phyloP scores from a whole-genome alignment of 2,329 filamentous ascomycete genomes.

The Aspergillus tubingensis region DNA sequence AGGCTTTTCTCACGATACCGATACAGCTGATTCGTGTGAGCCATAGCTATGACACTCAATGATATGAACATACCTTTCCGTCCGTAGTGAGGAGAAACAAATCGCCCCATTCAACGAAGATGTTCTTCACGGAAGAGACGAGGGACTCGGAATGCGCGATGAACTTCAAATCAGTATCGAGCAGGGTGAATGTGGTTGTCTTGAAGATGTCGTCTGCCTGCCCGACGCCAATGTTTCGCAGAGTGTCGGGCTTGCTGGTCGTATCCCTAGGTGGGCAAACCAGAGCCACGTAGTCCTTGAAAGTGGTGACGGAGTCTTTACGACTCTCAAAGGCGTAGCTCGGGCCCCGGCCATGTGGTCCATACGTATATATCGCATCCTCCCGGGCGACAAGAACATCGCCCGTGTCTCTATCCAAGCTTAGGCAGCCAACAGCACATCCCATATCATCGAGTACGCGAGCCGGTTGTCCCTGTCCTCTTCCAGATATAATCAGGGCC shows the following conservation, averaged over 20 bases:
- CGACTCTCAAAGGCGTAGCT: slow-evolving; percentile 89
- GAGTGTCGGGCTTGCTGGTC: slow-evolving; percentile 58
- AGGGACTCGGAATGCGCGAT: slow-evolving; percentile 87
- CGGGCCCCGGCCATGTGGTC: slow-evolving; percentile 77
- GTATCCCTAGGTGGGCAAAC: slow-evolving; percentile 73
- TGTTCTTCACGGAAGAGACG: slow-evolving; percentile 73
- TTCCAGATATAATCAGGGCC: slow-evolving; percentile 81
- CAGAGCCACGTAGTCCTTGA: slow-evolving; percentile 82
- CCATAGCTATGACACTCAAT: background rate
- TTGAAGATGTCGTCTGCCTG: slow-evolving; percentile 78
- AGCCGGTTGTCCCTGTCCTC: slow-evolving; percentile 84
- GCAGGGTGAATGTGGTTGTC: slow-evolving; percentile 81
- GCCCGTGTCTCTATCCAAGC: slow-evolving; percentile 73
- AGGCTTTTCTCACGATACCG: slow-evolving; percentile 89
- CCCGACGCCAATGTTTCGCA: slow-evolving; percentile 72
- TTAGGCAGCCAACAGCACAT: slow-evolving; percentile 94
- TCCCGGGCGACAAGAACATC: slow-evolving; percentile 91
- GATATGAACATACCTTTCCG: slow-evolving; percentile 68
- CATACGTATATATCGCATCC: slow-evolving; percentile 95
- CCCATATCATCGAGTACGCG: slow-evolving; percentile 86
- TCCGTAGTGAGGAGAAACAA: slow-evolving; percentile 88
- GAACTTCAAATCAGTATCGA: slow-evolving; percentile 90
- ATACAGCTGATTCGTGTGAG: slow-evolving; percentile 62
- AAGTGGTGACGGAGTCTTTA: slow-evolving; percentile 78
- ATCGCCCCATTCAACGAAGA: slow-evolving; percentile 88